Conservation (phyloP, 2,329 filamentous ascomycete species). For the Monosporascus ibericus region DNA sequence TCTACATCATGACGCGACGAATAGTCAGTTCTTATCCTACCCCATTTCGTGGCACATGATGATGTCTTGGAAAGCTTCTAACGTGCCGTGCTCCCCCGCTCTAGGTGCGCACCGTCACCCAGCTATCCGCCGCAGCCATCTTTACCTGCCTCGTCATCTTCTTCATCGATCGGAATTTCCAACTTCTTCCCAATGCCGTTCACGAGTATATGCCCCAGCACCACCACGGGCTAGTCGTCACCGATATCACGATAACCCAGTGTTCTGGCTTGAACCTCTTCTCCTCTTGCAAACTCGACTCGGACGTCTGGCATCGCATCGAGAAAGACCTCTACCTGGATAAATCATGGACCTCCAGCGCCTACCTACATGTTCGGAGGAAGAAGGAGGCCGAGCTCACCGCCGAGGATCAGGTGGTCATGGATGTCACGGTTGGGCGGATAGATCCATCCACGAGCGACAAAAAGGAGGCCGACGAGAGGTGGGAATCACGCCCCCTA, state of each 20-base stretch:
- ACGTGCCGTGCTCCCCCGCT: conserved; percentile 4
- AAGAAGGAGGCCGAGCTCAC: conserved; percentile 81
- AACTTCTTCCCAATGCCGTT: conserved; percentile 76
- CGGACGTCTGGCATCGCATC: conserved; percentile 69
- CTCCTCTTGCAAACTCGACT: conserved; percentile 68
- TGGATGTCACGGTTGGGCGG: conserved; percentile 71
- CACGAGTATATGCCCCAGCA: conserved; percentile 84
- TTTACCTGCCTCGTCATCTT: conserved; percentile 67
- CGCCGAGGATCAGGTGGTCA: conserved; percentile 67
- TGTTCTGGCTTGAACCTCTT: conserved; percentile 73
- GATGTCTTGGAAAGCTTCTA: background rate
- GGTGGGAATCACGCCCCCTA: conserved; percentile 71
- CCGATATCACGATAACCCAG: conserved; percentile 71
- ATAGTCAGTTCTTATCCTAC: conserved; percentile 19
- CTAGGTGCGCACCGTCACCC: conserved; percentile 63
- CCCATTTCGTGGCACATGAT: background rate
- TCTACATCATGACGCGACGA: conserved; percentile 27
- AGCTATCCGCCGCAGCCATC: conserved; percentile 62
- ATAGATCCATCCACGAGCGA: conserved; percentile 59
- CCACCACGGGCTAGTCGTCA: conserved; percentile 77
- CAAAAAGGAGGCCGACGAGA: conserved; percentile 48
- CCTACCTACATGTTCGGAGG: conserved; percentile 75
- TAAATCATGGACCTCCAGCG: conserved; percentile 65
- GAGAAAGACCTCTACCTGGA: conserved; percentile 86
- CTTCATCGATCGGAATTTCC: conserved; percentile 82